phyloP scores from a whole-genome alignment of 352 stramenopile genomes.

The Blastocystis sp. region DNA sequence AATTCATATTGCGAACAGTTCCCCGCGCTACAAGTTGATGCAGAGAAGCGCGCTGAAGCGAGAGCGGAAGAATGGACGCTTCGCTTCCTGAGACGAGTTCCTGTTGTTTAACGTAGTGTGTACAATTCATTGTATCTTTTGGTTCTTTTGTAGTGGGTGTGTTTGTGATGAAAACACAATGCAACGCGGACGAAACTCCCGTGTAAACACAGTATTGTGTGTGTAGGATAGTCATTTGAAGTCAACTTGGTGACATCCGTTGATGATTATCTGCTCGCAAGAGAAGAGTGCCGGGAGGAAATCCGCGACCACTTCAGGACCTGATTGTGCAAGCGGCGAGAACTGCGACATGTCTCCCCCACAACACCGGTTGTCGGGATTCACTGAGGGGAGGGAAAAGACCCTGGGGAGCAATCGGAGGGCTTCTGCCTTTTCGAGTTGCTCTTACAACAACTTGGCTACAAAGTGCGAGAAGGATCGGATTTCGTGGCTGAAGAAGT shows the following conservation, averaged over 20 bases:
- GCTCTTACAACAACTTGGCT: no score
- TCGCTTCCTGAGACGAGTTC: neutral
- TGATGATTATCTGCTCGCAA: neutral
- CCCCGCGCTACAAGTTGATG: neutral
- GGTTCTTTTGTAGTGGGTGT: neutral
- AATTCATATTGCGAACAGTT: neutral
- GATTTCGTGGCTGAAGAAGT: neutral
- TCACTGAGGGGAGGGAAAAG: neutral
- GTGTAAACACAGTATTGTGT: neutral
- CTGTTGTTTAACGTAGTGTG: no score
- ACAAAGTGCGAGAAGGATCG: neutral
- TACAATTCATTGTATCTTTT: no score
- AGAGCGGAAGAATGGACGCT: neutral
- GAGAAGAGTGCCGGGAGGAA: neutral
- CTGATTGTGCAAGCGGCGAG: neutral
- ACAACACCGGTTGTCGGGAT: neutral
- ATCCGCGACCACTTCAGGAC: neutral
- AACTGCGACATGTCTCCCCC: neutral
- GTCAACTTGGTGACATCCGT: neutral
- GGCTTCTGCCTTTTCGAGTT: no score
- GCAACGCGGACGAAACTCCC: neutral
- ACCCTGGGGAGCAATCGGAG: no score
- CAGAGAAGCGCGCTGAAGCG: neutral
- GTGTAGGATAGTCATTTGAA: neutral
- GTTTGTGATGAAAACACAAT: conserved; percentile 11